Conservation (phyloP, 148 eudicot genomes). For the Rheum nobile region DNA sequence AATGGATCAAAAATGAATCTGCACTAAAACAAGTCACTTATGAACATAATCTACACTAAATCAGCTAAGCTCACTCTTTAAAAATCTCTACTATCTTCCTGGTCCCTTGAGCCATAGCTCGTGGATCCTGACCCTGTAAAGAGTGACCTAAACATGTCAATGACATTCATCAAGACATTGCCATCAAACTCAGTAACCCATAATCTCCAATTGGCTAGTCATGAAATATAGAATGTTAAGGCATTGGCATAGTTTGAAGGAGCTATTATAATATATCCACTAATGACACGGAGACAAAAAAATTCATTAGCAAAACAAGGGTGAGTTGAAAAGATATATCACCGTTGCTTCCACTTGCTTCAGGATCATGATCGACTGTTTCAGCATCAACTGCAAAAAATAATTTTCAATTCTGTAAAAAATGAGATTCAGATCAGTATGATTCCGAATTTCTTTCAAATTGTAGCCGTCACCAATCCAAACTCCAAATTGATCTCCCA, state of each 20-base stretch:
- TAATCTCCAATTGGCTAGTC: neutral
- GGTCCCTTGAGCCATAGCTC: slow-evolving; percentile 45
- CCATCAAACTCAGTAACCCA: neutral
- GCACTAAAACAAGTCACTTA: neutral
- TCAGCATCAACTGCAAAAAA: slow-evolving; percentile 37
- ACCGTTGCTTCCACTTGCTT: neutral
- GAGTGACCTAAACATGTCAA: neutral
- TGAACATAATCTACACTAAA: slow-evolving; percentile 4
- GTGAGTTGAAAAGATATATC: too few relatives aligned
- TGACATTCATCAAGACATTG: neutral
- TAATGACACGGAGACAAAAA: too few relatives aligned
- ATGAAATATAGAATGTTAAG: neutral
- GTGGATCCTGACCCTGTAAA: slow-evolving; percentile 44
- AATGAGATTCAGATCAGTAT: too few relatives aligned
- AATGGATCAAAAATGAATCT: too few relatives aligned
- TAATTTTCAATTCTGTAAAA: neutral
- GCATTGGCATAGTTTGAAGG: neutral
- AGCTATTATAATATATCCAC: too few relatives aligned
- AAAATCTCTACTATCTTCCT: slow-evolving; percentile 34
- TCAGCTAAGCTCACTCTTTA: slow-evolving; percentile 27
- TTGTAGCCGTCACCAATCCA: too few relatives aligned
- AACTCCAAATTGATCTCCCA: too few relatives aligned
- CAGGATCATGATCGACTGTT: neutral
- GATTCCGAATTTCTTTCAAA: too few relatives aligned
- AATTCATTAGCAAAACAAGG: too few relatives aligned